A percentile compares a stretch with the other conserved stretches of the same genome.
These are phyloP conservation scores for Sporothrix curviconia DNA, from an alignment of 2,329 filamentous ascomycete genomes.

Conservation along the genomic window DNA sequence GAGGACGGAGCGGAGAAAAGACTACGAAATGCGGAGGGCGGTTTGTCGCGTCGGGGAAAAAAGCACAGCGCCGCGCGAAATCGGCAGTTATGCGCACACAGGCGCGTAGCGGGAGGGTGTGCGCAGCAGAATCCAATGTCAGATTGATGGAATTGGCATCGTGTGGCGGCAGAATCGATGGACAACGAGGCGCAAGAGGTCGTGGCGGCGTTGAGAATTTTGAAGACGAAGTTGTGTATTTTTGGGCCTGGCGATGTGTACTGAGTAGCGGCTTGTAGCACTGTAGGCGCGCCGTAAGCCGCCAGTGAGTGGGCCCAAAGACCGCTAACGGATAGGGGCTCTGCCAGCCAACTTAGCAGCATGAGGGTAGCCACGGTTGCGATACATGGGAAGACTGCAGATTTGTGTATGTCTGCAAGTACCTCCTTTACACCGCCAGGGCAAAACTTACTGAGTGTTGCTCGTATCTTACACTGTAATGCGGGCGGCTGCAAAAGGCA, in stretches of 20 bases:
- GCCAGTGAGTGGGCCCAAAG: neutral
- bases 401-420: neutral
- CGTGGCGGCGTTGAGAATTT: slow-evolving; percentile 10
- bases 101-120: slow-evolving; percentile 30
- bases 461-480: no score
- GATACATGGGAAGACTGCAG: no score
- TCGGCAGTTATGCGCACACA: slow-evolving; percentile 38
- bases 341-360: no score
- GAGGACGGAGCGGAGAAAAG: neutral
- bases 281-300: neutral
- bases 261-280: no score
- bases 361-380: no score
- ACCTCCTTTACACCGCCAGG: neutral
- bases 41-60: slow-evolving; percentile 40
- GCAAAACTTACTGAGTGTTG: no score
- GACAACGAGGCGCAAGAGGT: neutral
- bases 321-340: neutral
- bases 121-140: slow-evolving; percentile 37
- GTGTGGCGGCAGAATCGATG: slow-evolving; percentile 27
- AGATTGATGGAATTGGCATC: slow-evolving; percentile 41
- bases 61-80: slow-evolving; percentile 40
- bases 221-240: slow-evolving; percentile 5
- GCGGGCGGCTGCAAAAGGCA: no score
- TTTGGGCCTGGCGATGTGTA: slow-evolving; percentile 5
- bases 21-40: neutral